These are phyloP conservation scores for Smittium mucronatum DNA, from an alignment of 371 early-diverging fungal species.

Conservation along the genomic window DNA sequence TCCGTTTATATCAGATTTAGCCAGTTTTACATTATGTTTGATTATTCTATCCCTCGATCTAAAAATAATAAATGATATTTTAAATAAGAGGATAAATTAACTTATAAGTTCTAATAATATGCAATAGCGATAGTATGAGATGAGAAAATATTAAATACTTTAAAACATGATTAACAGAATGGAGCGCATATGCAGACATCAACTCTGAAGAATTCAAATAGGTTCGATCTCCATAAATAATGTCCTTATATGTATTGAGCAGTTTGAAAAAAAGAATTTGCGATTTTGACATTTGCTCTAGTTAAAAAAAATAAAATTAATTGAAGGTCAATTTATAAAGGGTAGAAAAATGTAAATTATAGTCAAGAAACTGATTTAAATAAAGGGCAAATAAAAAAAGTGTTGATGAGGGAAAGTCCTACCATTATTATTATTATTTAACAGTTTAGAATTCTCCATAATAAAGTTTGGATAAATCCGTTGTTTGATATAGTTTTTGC, in stretches of 20 bases:
- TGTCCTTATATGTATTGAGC: slow-evolving; percentile 60
- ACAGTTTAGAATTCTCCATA: not conserved
- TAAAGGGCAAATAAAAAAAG: not conserved
- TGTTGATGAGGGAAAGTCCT: not conserved
- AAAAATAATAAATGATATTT: not conserved
- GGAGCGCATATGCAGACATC: slow-evolving; percentile 58
- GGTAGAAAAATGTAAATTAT: not conserved
- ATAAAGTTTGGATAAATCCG: not conserved
- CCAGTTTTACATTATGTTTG: slow-evolving; percentile 64
- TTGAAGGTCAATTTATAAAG: too few relatives aligned
- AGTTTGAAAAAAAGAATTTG: slow-evolving; percentile 48
- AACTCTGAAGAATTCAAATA: slow-evolving; percentile 49
- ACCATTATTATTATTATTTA: not conserved
- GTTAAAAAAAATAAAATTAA: not conserved
- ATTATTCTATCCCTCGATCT: slow-evolving; percentile 42
- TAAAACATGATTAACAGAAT: slow-evolving; percentile 78
- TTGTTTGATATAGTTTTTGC: not conserved
- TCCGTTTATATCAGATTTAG: slow-evolving; percentile 31
- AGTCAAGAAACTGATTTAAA: not conserved
- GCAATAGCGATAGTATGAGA: too few relatives aligned
- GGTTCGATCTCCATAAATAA: slow-evolving; percentile 52
- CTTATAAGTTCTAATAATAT: not conserved
- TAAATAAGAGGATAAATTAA: not conserved
- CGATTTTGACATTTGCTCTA: slow-evolving; percentile 16
- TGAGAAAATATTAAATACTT: slow-evolving; percentile 37